A percentile compares a stretch with the other conserved stretches of the same genome.
Conservation (phyloP, 2,329 filamentous ascomycete species). For the Madurella fahalii region DNA sequence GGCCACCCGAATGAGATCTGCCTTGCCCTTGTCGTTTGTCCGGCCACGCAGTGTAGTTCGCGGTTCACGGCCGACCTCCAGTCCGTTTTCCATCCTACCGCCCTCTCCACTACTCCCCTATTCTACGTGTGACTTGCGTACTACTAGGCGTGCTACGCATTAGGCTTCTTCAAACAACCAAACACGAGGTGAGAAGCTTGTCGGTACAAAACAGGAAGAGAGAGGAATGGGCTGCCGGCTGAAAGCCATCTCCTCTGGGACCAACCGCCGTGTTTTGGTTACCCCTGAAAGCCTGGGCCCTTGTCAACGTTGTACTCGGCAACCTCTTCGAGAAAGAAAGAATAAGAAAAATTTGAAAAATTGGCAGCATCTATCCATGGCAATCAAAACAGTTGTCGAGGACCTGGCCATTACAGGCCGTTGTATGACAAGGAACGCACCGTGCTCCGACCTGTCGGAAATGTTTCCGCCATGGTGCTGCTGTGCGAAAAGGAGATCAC, state of each 20-base stretch:
- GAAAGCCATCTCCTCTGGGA: neutral
- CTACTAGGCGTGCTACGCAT: no score
- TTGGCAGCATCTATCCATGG: no score
- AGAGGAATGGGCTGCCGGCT: neutral
- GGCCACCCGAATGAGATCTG: no score
- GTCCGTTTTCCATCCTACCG: no score
- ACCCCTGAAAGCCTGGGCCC: neutral
- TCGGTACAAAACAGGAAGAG: neutral
- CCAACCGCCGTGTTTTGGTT: neutral
- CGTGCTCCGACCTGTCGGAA: neutral
- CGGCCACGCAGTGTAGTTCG: no score
- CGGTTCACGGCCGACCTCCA: no score
- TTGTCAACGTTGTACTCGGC: constrained; percentile 3
- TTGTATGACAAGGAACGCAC: neutral
- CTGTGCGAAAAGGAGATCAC: neutral
- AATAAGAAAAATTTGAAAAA: neutral
- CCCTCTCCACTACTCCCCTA: no score
- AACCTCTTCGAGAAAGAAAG: neutral
- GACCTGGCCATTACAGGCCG: neutral
- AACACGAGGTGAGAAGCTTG: neutral
- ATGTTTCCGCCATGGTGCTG: neutral
- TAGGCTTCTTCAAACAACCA: neutral
- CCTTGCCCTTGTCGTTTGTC: no score
- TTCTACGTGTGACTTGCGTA: no score
- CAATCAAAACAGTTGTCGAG: no score